Evolutionary conservation across 306 rosid species (phyloP).

Genomic region (Trifolium pratense): DNA sequence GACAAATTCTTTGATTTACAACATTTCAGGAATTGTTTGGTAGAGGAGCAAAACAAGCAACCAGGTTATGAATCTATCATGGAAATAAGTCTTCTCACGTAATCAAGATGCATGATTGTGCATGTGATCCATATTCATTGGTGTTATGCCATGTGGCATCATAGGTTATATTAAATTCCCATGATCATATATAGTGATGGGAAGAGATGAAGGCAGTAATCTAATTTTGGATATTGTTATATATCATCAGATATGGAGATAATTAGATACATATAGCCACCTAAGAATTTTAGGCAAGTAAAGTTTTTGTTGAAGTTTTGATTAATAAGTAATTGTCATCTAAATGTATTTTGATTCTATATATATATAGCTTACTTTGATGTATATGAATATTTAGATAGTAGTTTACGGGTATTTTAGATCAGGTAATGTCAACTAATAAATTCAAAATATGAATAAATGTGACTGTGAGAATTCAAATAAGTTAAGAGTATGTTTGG

Average conservation of each 20-base stretch:
- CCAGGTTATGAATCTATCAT: not conserved
- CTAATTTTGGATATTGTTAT: not conserved
- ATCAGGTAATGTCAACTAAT: no score
- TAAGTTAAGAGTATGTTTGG: no score
- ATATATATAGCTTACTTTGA: no score
- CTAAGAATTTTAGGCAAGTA: not conserved
- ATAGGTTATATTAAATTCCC: no score
- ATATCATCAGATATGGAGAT: not conserved
- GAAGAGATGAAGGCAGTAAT: not conserved
- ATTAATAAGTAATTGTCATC: not conserved
- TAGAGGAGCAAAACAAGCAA: slow-evolving; percentile 12
- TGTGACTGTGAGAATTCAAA: no score
- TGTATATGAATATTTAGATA: no score
- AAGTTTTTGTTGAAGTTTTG: not conserved
- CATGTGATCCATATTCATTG: not conserved
- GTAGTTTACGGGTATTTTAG: no score
- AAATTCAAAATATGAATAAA: no score
- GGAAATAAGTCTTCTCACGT: not conserved
- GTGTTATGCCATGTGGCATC: slow-evolving; percentile 1
- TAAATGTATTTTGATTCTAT: no score
- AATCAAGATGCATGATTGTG: not conserved
- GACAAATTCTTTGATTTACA: not conserved
- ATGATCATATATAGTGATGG: not conserved
- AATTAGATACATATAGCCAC: not conserved
- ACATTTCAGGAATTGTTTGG: slow-evolving; percentile 10